Percentiles rank a stretch among this genome's conserved stretches.
Conservation (phyloP, 1,284 basidiomycete genomes). For the Malassezia psittaci region DNA sequence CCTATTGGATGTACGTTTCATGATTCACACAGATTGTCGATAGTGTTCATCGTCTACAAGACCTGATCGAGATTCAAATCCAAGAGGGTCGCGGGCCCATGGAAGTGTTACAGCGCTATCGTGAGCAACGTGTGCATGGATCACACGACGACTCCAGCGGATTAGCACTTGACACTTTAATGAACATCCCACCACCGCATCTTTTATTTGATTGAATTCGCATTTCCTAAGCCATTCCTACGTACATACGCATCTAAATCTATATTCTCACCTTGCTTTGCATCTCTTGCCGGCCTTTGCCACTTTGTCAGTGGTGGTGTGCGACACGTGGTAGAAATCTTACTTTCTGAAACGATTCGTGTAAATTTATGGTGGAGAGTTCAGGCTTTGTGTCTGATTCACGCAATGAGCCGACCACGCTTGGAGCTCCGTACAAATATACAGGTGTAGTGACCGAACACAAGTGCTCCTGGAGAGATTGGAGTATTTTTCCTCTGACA, state of each 20-base stretch:
- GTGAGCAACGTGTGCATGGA: not conserved
- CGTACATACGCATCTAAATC: not conserved
- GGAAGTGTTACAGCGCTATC: not conserved
- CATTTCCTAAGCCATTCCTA: not conserved
- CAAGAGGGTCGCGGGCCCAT: not conserved
- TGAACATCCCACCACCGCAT: not conserved
- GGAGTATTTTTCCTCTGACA: conserved; percentile 9
- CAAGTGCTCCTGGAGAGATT: conserved; percentile 10
- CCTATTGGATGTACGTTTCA: not conserved
- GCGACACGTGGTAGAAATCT: no score
- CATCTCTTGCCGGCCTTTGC: no score
- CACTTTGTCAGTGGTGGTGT: no score
- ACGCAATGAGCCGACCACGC: not conserved
- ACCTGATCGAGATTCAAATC: conserved; percentile 5
- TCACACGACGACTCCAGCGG: not conserved
- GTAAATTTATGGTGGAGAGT: no score
- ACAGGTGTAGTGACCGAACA: conserved; percentile 1
- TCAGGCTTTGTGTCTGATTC: no score
- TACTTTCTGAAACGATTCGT: no score
- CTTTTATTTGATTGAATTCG: not conserved
- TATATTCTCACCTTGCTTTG: no score
- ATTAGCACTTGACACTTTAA: not conserved
- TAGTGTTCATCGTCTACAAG: not conserved
- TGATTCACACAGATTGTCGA: not conserved
- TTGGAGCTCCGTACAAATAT: conserved; percentile 56